Conservation (phyloP, 1,139 yeast genomes). For the Candida sp. region DNA sequence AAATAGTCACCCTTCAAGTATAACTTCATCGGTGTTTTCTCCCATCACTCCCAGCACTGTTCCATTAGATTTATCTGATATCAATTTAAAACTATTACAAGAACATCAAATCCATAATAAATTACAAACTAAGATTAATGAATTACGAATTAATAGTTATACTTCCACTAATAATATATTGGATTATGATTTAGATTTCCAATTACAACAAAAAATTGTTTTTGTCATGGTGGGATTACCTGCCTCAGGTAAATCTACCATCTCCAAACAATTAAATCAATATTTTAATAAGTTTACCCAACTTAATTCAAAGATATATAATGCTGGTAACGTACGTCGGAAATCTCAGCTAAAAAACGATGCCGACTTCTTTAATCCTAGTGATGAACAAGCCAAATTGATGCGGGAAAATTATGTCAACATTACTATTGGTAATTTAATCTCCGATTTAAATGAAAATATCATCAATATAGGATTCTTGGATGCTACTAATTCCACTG, state of each 20-base stretch:
- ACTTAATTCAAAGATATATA: slow-evolving; percentile 37
- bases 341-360: slow-evolving; percentile 19
- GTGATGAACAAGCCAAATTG: slow-evolving; percentile 39
- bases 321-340: slow-evolving; percentile 59
- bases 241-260: slow-evolving; percentile 68
- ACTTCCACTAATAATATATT: background rate
- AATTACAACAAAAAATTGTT: slow-evolving; percentile 7
- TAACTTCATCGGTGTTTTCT: background rate
- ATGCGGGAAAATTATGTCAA: slow-evolving; percentile 60
- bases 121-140: slow-evolving; percentile 1
- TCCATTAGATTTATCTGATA: slow-evolving; percentile 2
- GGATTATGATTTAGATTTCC: background rate
- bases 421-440: slow-evolving; percentile 50
- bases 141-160: slow-evolving; percentile 1
- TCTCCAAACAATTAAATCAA: slow-evolving; percentile 48
- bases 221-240: slow-evolving; percentile 61
- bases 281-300: slow-evolving; percentile 28
- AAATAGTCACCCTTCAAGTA: background rate
- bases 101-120: slow-evolving; percentile 2
- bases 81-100: background rate
- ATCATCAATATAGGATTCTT: slow-evolving; percentile 57
- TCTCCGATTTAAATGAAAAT: slow-evolving; percentile 41
- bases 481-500: slow-evolving; percentile 52
- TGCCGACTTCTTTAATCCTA: slow-evolving; percentile 45
- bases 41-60: background rate